Conservation (phyloP, 768 basidiomycete genomes). For the Lentinula sp. region DNA sequence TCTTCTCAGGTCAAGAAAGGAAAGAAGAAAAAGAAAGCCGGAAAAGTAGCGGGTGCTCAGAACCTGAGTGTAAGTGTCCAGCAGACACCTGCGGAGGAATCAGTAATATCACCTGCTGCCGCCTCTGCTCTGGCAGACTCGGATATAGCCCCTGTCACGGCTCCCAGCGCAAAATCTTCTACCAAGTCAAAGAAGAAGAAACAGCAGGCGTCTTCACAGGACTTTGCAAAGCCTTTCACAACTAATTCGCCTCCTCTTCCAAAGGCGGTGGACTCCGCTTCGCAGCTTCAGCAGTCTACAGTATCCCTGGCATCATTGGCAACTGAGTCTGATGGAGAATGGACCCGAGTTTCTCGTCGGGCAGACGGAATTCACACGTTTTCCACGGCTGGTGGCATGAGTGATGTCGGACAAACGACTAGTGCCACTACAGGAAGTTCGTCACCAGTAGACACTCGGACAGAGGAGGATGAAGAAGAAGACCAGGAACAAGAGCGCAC, state of each 20-base stretch:
- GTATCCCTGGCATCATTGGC: conserved; percentile 1
- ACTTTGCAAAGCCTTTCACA: not conserved
- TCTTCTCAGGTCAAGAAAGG: not conserved
- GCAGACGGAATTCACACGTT: not conserved
- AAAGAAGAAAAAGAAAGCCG: conserved; percentile 6
- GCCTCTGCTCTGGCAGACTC: not conserved
- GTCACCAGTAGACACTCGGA: conserved; percentile 5
- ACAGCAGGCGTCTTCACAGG: not conserved
- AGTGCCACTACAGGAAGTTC: conserved; percentile 3
- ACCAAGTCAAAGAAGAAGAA: conserved; percentile 3
- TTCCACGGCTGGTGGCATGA: not conserved
- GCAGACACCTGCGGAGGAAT: not conserved
- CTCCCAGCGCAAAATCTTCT: not conserved
- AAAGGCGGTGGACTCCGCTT: not conserved
- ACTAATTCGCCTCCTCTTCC: not conserved
- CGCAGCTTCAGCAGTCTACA: conserved; percentile 5
- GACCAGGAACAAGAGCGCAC: conserved; percentile 18
- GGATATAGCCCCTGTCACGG: not conserved
- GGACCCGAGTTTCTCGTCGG: not conserved
- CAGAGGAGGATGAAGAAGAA: not conserved
- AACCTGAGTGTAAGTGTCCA: not conserved
- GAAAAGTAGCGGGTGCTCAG: not conserved
- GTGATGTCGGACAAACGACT: conserved; percentile 1
- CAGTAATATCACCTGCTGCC: not conserved
- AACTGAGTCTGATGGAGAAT: conserved; percentile 4